A percentile compares a stretch with the other conserved stretches of the same genome.
These are phyloP conservation scores for Fragosphaeria purpurea DNA, from an alignment of 2,329 filamentous ascomycete species.

Conservation along the genomic window DNA sequence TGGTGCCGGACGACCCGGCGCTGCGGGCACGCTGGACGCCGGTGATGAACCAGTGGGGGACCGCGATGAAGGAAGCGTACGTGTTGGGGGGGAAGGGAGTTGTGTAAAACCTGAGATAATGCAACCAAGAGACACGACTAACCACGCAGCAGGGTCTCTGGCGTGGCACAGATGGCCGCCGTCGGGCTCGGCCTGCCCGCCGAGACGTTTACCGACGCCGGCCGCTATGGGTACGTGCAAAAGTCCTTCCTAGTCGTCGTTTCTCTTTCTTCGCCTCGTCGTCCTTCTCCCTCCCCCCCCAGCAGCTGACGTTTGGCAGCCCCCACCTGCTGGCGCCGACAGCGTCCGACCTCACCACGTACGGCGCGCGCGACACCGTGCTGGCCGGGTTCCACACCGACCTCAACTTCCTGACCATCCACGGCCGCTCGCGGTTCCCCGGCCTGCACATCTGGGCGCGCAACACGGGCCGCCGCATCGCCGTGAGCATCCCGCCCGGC, in stretches of 20 bases:
- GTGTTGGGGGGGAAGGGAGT: slow-evolving; percentile 16
- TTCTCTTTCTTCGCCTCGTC: not conserved
- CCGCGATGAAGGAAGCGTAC: slow-evolving; percentile 50
- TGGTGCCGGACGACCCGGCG: slow-evolving; percentile 38
- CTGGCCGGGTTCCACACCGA: slow-evolving; percentile 55
- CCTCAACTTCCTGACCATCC: slow-evolving; percentile 55
- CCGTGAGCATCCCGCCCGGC: slow-evolving; percentile 47
- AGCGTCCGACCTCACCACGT: slow-evolving; percentile 45
- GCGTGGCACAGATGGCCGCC: slow-evolving; percentile 49
- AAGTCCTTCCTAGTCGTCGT: too few species aligned
- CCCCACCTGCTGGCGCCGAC: slow-evolving; percentile 53
- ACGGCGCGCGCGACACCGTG: slow-evolving; percentile 45
- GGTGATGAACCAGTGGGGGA: slow-evolving; percentile 48
- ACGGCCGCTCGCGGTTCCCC: slow-evolving; percentile 52
- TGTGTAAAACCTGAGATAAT: not conserved
- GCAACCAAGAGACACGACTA: not conserved
- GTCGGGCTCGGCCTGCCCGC: slow-evolving; percentile 43
- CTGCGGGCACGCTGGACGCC: slow-evolving; percentile 42
- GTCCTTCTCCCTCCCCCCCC: too few species aligned
- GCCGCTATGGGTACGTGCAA: slow-evolving; percentile 39
- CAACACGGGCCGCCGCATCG: slow-evolving; percentile 49
- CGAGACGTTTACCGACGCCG: slow-evolving; percentile 44
- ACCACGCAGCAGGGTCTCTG: slow-evolving; percentile 34
- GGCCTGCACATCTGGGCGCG: slow-evolving; percentile 54
- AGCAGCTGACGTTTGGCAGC: slow-evolving; percentile 19